Base-by-base conservation (phyloP, 768 basidiomycete species). In the Boletus fagicola region DNA sequence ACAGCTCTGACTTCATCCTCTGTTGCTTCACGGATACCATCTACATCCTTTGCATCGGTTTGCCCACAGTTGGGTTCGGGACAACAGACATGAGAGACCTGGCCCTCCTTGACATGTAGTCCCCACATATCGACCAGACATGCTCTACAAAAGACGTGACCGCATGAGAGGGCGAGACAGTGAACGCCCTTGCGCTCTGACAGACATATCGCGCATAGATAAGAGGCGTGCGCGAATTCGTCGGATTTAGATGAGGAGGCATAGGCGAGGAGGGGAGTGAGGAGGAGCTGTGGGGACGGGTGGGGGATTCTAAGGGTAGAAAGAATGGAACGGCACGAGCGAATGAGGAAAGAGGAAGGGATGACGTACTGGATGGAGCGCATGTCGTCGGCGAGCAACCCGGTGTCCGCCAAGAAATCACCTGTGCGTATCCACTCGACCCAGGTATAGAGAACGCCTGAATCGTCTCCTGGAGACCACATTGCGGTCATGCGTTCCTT, bases 91-190 rank as follows among this genome's bases (percentile, higher is more conserved):
- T 79, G 78, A 31, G 77, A 80, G 15, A 93, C 75, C 56, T 88
- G 85, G 8, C 94, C 94, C 67, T 95, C 92, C 48, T 73, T 75
- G 52, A 97, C 88, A 62, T 87, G 88, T 49, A 93, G 68, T 44
- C 80, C 78, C 93, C 93, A 97, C 68, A 90, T 94, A 51, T 88
- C 86, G 51, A 78, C 77, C 28, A 96, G 71, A 67, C 94, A 96
- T 9, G 80, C 70, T n/a, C 83, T 82, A 68, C 94, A 96, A 69
- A 94, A 95, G 13, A 94, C 80, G 69, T 95, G 94, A 1, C 73
- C 72, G 66, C 93, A 95, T 3, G 75, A 67, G 49, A 95, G 76
- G 59, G 82, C 78, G 16, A 94, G 64, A 68, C 92, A 94, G 61
- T 83, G 82, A 15, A 82, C 78, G 44, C 94, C 94, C 67, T 92